These are phyloP conservation scores for Trichoderma koningii DNA, from an alignment of 2,329 filamentous ascomycete species.

Conservation along the genomic window DNA sequence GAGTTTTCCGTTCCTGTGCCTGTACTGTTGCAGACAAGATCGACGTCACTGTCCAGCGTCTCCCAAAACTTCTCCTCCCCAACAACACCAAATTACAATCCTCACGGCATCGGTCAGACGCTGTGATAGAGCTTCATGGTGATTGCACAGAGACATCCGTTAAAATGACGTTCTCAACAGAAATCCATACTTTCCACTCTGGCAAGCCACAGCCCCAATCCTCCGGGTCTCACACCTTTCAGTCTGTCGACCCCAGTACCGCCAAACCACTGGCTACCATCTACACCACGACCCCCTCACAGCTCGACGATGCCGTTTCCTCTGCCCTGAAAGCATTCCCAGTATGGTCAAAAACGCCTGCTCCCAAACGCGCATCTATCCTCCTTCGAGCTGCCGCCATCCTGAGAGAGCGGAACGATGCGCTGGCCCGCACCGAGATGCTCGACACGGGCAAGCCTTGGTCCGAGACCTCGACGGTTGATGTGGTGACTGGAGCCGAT, in stretches of 20 bases:
- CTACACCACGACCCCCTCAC: slow-evolving; percentile 65
- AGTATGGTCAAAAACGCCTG: slow-evolving; percentile 73
- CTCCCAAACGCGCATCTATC: slow-evolving; percentile 74
- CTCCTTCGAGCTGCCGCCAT: slow-evolving; percentile 75
- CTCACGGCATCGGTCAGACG: background rate
- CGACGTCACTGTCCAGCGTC: slow-evolving; percentile 9
- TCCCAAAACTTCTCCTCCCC: background rate
- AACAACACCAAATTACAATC: background rate
- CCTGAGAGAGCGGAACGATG: slow-evolving; percentile 75
- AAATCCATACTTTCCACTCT: slow-evolving; percentile 70
- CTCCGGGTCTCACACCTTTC: slow-evolving; percentile 64
- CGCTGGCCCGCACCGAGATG: slow-evolving; percentile 77
- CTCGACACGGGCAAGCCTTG: slow-evolving; percentile 84
- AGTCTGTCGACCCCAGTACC: slow-evolving; percentile 73
- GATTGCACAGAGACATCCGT: background rate
- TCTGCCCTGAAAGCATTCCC: slow-evolving; percentile 73
- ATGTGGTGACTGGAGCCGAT: slow-evolving; percentile 80
- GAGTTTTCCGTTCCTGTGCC: background rate
- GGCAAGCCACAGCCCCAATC: slow-evolving; percentile 64
- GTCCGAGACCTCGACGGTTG: slow-evolving; percentile 81
- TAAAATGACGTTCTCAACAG: slow-evolving; percentile 41
- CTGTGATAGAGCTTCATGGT: background rate
- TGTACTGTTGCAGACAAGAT: slow-evolving; percentile 2
- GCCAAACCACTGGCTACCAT: slow-evolving; percentile 69
- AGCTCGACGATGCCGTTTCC: slow-evolving; percentile 71